Base-by-base conservation (phyloP, 2,329 filamentous ascomycete species). In the Pseudogymnoascus sp. region DNA sequence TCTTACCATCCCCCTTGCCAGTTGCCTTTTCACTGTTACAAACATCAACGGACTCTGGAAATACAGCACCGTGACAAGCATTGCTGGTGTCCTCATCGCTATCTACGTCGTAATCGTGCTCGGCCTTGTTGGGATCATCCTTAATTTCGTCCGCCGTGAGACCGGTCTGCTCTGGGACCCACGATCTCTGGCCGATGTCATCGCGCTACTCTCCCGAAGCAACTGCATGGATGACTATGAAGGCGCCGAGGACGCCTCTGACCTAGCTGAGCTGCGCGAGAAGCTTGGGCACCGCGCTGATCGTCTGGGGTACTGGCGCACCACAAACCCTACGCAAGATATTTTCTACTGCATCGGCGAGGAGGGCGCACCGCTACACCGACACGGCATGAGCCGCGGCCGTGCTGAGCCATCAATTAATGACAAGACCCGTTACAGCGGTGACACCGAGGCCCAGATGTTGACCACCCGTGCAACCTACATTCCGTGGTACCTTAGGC, bases 121-220 rank as follows among this genome's bases (percentile, higher is more conserved):
- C 5, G 84, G 87, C 1, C 70, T 86, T 1, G 62, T 84, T 9
- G 74, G 85, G 1, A 73, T 93, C 8, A 77, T 88, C 66, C 66
- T 85, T n/a, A 88, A 85, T 66, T 90, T 93, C 77, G 77, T 82
- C 62, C 76, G 80, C 21, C 80, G 83, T 31, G 82, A 80, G 69
- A 96, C 91, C 0, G 92, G 92, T 0, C 78, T 96, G 66, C 83
- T 88, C 71, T 97, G 93, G 93, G 91, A 96, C 72, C 84, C 91
- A 2, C 82, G 88, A 53, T 93, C 88, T 23, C 78, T 97, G 6
- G 93, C 90, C 2, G 92, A 97, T 72, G 78, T 96, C 38, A 82
- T 95, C 46, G 84, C 88, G 1, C 80, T 97, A 9, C 81, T 96
- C 25, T 88, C 91, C 67, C 84, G 89, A 65, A 93, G 90, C 67